Evolutionary conservation across 805 yeast genomes (phyloP).

Genomic region (Kurtzmaniella fragi): DNA sequence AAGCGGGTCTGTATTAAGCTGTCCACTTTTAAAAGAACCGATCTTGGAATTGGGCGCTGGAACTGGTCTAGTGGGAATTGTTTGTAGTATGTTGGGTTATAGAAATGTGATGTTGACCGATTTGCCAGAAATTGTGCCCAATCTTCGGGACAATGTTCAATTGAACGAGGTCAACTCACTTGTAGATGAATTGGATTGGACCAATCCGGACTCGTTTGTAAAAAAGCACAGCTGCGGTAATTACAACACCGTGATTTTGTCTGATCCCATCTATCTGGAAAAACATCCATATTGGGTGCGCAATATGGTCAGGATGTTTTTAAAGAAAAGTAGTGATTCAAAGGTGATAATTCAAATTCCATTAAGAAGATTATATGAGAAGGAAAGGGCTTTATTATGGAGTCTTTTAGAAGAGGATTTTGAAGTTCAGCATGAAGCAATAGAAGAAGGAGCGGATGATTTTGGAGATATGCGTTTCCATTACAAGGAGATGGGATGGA

Average conservation of each 20-base stretch:
- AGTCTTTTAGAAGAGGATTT: conserved; percentile 37
- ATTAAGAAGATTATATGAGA: conserved; percentile 57
- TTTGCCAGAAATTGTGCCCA: conserved; percentile 68
- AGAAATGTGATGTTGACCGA: conserved; percentile 58
- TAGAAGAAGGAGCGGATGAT: conserved; percentile 75
- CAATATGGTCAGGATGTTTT: conserved; percentile 49
- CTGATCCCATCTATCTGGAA: conserved; percentile 87
- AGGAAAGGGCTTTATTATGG: conserved; percentile 63
- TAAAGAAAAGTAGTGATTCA: conserved; percentile 27
- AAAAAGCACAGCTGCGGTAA: conserved; percentile 19
- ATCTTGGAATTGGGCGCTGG: conserved; percentile 89
- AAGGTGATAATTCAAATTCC: conserved; percentile 73
- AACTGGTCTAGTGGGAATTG: conserved; percentile 85
- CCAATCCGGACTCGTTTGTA: conserved; percentile 43
- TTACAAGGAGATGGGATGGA: conserved; percentile 30
- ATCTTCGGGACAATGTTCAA: conserved; percentile 54
- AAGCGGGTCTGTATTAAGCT: conserved; percentile 4
- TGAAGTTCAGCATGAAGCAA: conserved; percentile 28
- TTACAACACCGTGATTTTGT: conserved; percentile 61
- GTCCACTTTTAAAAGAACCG: conserved; percentile 13
- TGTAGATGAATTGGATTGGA: conserved; percentile 74
- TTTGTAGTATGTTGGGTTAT: conserved; percentile 51
- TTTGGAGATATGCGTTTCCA: conserved; percentile 69
- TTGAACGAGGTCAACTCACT: conserved; percentile 39
- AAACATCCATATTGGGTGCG: conserved; percentile 75